phyloP scores from a whole-genome alignment of 2,329 filamentous ascomycete genomes.

The Paraconiothyrium brasiliense region DNA sequence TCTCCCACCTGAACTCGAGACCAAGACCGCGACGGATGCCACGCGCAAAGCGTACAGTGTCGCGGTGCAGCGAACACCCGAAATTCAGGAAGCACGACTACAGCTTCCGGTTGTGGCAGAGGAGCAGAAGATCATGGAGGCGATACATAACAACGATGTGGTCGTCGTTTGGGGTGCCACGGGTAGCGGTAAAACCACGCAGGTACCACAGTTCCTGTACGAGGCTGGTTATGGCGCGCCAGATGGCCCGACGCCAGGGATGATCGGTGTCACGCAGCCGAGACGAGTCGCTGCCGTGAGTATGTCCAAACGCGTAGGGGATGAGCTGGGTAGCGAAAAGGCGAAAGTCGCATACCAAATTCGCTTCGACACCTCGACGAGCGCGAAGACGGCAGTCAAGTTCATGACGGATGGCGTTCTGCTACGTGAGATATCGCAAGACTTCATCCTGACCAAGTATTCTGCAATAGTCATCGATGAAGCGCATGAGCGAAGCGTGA shows the following conservation, averaged over 20 bases:
- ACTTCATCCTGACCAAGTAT: constrained; percentile 88
- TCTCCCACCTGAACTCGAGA: constrained; percentile 71
- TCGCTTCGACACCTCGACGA: constrained; percentile 87
- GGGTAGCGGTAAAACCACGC: constrained; percentile 96
- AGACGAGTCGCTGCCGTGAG: constrained; percentile 94
- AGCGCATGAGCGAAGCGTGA: constrained; percentile 95
- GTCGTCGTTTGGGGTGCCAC: constrained; percentile 95
- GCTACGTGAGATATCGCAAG: constrained; percentile 87
- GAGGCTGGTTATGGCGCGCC: constrained; percentile 90
- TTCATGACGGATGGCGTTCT: constrained; percentile 99
- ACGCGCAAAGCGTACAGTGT: constrained; percentile 81
- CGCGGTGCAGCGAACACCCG: constrained; percentile 71
- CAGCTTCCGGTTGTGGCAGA: constrained; percentile 90
- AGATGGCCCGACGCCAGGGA: constrained; percentile 80
- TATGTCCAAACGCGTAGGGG: constrained; percentile 90
- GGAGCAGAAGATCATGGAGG: constrained; percentile 98
- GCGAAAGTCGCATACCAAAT: constrained; percentile 87
- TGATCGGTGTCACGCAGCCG: constrained; percentile 96
- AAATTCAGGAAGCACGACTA: constrained; percentile 80
- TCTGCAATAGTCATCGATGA: constrained; percentile 96
- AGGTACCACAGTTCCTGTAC: constrained; percentile 94
- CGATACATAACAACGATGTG: constrained; percentile 88
- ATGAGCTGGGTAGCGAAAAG: constrained; percentile 83
- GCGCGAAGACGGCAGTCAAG: constrained; percentile 86
- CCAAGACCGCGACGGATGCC: constrained; percentile 62